A percentile compares a stretch with the other conserved stretches of the same genome.
Evolutionary conservation across 768 basidiomycete genomes (phyloP).

Genomic region (Suillus subluteus): DNA sequence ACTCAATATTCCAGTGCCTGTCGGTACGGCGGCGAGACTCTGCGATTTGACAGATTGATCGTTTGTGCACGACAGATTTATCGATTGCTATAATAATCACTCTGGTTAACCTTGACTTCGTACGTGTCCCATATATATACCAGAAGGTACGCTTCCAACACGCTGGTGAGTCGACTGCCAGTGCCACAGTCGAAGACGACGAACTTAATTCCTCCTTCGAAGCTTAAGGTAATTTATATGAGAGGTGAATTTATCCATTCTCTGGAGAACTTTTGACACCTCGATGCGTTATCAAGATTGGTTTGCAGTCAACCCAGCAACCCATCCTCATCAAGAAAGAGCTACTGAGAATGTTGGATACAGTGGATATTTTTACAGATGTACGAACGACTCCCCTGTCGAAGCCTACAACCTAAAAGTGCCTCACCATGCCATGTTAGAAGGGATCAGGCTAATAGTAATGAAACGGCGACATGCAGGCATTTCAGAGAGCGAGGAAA

Average conservation of each 20-base stretch:
- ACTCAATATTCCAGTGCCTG: background rate
- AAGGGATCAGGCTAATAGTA: background rate
- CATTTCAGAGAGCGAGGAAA: background rate
- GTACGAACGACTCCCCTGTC: background rate
- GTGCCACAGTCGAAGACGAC: background rate
- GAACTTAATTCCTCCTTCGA: background rate
- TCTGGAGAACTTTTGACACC: background rate
- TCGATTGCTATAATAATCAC: background rate
- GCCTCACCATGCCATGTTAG: background rate
- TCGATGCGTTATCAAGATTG: background rate
- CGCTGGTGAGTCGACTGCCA: background rate
- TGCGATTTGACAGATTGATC: background rate
- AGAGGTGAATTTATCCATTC: background rate
- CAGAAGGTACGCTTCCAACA: background rate
- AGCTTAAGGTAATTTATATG: background rate
- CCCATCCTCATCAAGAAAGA: background rate
- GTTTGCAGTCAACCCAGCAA: background rate
- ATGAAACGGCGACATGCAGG: background rate
- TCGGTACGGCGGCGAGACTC: background rate
- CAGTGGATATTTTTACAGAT: background rate
- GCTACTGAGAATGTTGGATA: background rate
- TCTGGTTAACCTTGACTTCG: background rate
- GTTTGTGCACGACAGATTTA: background rate
- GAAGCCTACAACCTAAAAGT: background rate
- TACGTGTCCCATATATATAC: background rate